Conservation (phyloP, 2,329 filamentous ascomycete genomes). For the Cercospora citrullina region DNA sequence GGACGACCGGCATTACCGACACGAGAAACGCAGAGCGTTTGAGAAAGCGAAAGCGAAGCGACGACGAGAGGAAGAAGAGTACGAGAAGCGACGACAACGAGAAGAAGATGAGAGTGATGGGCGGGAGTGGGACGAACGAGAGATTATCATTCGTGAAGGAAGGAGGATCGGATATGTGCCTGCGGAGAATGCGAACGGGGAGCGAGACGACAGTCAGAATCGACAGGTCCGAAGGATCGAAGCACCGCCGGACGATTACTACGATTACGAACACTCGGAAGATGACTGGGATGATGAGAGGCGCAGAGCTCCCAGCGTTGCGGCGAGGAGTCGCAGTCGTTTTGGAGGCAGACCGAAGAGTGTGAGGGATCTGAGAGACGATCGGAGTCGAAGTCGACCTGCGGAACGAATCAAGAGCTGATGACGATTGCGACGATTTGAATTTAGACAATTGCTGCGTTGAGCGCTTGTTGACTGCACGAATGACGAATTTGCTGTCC, state of each 20-base stretch:
- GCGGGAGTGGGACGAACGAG: conserved; percentile 11
- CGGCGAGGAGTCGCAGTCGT: conserved; percentile 15
- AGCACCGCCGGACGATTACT: conserved; percentile 11
- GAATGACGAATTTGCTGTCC: neutral
- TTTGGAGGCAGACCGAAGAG: conserved; percentile 15
- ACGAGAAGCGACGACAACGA: conserved; percentile 27
- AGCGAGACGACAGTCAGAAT: conserved; percentile 6
- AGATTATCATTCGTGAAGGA: conserved; percentile 18
- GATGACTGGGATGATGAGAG: conserved; percentile 15
- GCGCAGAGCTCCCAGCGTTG: conserved; percentile 13
- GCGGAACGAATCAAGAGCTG: conserved; percentile 8
- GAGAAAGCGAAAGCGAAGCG: conserved; percentile 22
- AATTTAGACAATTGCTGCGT: neutral
- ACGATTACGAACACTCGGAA: conserved; percentile 6
- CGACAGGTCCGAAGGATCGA: conserved; percentile 13
- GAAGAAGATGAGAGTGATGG: conserved; percentile 27
- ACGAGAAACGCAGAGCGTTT: conserved; percentile 19
- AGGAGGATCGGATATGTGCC: conserved; percentile 16
- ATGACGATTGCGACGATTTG: neutral
- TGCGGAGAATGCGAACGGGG: neutral
- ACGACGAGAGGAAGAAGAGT: conserved; percentile 14
- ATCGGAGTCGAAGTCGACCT: conserved; percentile 19
- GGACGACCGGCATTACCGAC: conserved; percentile 11
- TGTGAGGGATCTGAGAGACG: conserved; percentile 10
- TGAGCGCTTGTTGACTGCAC: neutral